Evolutionary conservation across 768 basidiomycete genomes (phyloP), one percentile per base, ranked within the genome.

Genomic region (Coprinopsis marcescibilis): DNA sequence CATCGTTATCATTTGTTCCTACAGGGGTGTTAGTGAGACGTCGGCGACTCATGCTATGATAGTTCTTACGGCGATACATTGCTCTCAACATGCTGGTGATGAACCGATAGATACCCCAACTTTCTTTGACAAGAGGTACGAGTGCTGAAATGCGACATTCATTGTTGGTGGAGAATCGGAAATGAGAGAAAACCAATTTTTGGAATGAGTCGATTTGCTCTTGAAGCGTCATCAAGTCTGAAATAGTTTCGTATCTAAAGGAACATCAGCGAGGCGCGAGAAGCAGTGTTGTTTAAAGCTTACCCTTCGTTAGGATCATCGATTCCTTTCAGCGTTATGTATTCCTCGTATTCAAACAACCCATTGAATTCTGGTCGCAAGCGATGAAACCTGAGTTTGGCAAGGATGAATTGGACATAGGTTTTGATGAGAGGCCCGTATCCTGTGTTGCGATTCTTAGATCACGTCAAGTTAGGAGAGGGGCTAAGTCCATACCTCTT

Each of bases 241-340:
- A 84, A 57, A 99, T 99, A 0, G 93, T 98, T 66, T 99, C 96
- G 57, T 96, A 99, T 43, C 95, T 97, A 58, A n/a, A n/a, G n/a
- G n/a, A n/a, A n/a, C n/a, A 13, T 24, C 35, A 23, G 34, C 35
- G 21, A 44, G 51, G 55, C 51, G 60, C 49, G 38, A 43, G 13
- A 41, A 8, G 29, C 40, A 14, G 19, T 42, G 14, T 26, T 15
- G 32, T 30, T 20, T 15, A 27, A 41, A 35, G 39, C 84, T 52
- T 63, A 96, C 95, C 96, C 96, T 72, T 99, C 95, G 62, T 98
- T 97, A 7, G 96, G 96, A 71, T 99, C 93, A 61, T 97, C 92
- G 52, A 98, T 96, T 19, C 91, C 92, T 66, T 96, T 95, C 59
- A 99, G 70, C 19, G 90, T 91, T 54, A 99, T 82, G 61, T 99